Evolutionary conservation across 2,329 filamentous ascomycete genomes (phyloP).

Genomic region (Trichoderma arundinaceum): DNA sequence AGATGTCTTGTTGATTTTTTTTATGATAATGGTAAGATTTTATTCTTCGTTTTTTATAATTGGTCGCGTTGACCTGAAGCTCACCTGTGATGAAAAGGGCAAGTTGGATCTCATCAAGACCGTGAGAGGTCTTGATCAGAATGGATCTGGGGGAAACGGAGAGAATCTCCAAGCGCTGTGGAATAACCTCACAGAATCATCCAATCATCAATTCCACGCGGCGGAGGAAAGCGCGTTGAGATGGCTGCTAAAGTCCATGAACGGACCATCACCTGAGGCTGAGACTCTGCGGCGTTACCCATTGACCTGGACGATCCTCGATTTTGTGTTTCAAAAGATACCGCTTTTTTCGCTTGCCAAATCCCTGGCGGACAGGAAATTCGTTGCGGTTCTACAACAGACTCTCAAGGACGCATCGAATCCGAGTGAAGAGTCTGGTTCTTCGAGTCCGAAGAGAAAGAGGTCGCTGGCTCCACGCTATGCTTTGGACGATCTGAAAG

Average conservation of each 20-base stretch:
- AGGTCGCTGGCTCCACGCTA: slow-evolving; percentile 47
- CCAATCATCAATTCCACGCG: slow-evolving; percentile 54
- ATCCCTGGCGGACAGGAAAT: slow-evolving; percentile 72
- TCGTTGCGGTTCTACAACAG: slow-evolving; percentile 69
- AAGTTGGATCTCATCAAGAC: slow-evolving; percentile 55
- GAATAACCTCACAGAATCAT: slow-evolving; percentile 53
- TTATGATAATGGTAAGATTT: slow-evolving; percentile 20
- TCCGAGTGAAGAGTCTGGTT: slow-evolving; percentile 34
- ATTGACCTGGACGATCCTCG: slow-evolving; percentile 66
- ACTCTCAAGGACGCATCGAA: slow-evolving; percentile 64
- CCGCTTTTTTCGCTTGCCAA: slow-evolving; percentile 72
- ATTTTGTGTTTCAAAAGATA: slow-evolving; percentile 66
- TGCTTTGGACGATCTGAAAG: slow-evolving; percentile 49
- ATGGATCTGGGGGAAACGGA: slow-evolving; percentile 50
- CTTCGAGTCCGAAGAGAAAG: slow-evolving; percentile 52
- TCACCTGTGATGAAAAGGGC: slow-evolving; percentile 38
- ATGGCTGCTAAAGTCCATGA: slow-evolving; percentile 69
- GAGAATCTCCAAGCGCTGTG: slow-evolving; percentile 58
- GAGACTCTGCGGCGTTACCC: slow-evolving; percentile 62
- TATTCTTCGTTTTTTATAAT: neutral
- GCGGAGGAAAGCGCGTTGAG: slow-evolving; percentile 64
- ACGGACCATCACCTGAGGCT: slow-evolving; percentile 51
- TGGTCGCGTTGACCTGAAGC: slow-evolving; percentile 19
- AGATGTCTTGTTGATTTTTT: slow-evolving; percentile 4
- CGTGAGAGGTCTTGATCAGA: slow-evolving; percentile 62